These are phyloP conservation scores for Isochrysis galbana DNA, from an alignment of 78 protist genomes.

Conservation along the genomic window DNA sequence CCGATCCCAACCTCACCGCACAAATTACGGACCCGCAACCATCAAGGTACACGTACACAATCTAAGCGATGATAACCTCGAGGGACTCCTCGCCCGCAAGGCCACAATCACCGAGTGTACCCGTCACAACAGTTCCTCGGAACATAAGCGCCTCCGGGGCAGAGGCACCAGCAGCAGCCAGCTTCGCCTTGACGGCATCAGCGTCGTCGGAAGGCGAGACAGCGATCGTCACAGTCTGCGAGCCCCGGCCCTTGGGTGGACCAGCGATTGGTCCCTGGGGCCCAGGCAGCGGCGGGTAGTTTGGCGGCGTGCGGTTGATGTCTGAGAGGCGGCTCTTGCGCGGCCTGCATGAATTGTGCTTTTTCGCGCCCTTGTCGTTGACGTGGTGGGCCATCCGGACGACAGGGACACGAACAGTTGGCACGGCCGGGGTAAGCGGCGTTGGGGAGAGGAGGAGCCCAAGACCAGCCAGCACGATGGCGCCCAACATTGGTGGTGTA, in stretches of 20 bases:
- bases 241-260: background rate
- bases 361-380: background rate
- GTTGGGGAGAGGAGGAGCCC: background rate
- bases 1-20: too few species aligned
- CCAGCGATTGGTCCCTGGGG: background rate
- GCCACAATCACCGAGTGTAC: background rate
- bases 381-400: conserved; percentile 9
- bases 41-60: too few species aligned
- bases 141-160: background rate
- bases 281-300: background rate
- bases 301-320: conserved; percentile 13
- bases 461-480: background rate
- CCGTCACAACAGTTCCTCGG: background rate
- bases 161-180: background rate
- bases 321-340: background rate
- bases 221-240: background rate
- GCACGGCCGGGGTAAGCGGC: background rate
- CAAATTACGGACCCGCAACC: too few species aligned
- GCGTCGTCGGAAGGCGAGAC: background rate
- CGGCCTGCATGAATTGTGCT: background rate
- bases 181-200: background rate
- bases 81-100: background rate
- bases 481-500: too few species aligned
- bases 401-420: background rate
- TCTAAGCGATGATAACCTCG: background rate